A percentile compares a stretch with the other conserved stretches of the same genome.
phyloP scores from a whole-genome alignment of 495 filamentous ascomycete genomes.

The Xylaria telfairii region DNA sequence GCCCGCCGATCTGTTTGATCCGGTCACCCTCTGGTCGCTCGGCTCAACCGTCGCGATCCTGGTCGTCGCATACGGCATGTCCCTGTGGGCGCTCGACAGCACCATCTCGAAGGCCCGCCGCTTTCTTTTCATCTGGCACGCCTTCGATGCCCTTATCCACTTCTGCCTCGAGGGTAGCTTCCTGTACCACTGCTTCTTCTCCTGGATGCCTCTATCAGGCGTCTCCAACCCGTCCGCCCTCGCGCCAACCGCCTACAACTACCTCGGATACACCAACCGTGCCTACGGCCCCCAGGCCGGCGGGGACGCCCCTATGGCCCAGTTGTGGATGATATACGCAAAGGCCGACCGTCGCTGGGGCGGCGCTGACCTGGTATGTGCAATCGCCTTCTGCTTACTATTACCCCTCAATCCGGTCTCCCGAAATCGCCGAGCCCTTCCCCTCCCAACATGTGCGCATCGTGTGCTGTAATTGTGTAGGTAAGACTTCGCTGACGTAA shows the following conservation, averaged over 20 bases:
- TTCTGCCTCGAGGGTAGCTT: slow-evolving; percentile 87
- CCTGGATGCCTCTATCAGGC: slow-evolving; percentile 55
- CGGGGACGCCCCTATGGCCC: slow-evolving; percentile 61
- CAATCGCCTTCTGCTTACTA: slow-evolving; percentile 8
- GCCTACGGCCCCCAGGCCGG: slow-evolving; percentile 79
- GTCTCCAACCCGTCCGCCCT: slow-evolving; percentile 36
- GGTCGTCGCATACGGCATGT: slow-evolving; percentile 50
- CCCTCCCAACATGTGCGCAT: not conserved
- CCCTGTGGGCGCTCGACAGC: slow-evolving; percentile 48
- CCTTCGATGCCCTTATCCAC: slow-evolving; percentile 90
- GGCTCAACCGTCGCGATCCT: slow-evolving; percentile 57
- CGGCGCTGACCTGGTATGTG: slow-evolving; percentile 67
- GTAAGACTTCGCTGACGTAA: slow-evolving; percentile 19
- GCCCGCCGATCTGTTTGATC: slow-evolving; percentile 56
- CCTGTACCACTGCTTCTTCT: slow-evolving; percentile 91
- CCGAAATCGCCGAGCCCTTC: not conserved
- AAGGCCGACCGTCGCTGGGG: slow-evolving; percentile 87
- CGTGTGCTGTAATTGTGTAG: not conserved
- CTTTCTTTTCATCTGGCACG: slow-evolving; percentile 91
- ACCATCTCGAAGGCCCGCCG: slow-evolving; percentile 53
- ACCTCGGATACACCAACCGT: slow-evolving; percentile 52
- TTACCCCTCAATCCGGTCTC: not conserved
- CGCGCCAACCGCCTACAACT: slow-evolving; percentile 51
- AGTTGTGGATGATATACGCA: slow-evolving; percentile 92
- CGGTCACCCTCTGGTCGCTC: slow-evolving; percentile 61